Base-by-base conservation (phyloP, 75 land plant species). In the Sequoiadendron giganteum region DNA sequence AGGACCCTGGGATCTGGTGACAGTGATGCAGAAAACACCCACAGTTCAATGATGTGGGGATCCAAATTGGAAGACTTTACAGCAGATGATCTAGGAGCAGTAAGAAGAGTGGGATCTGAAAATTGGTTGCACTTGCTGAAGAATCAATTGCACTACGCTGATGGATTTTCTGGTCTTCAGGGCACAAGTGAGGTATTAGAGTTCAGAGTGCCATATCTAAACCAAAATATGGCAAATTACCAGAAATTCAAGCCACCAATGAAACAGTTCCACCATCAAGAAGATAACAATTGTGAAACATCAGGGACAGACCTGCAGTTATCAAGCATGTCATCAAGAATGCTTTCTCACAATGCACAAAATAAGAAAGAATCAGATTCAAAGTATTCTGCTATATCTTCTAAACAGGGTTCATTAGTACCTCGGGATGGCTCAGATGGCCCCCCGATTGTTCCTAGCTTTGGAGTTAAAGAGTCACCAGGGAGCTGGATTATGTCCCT, bases 121-220 rank as follows among this genome's bases (percentile, higher is more conserved):
- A 91, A 87, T 34, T 85, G 91, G 91, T 56, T 82, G 83, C 87
- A 89, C 9, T 45, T 80, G 16, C 45, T 85, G 77, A 90, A 91
- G 87, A 87, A 87, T 54, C 92, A 91, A 70, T 86, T 89, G 9
- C 85, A 88, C 14, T 92, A 85, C 36, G 86, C 88, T 34, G 92
- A 95, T 90, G 52, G 90, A 32, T 83, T 94, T 13, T 88, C 94
- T 52, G 92, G 94, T n/a, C 91, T 93, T 88, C 90, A 89, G 30
- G 28, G 90, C 10, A 75, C 56, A 32, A n/a, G 9, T 45, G 85
- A 90, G 54, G n/a, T 28, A 34, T 77, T 87, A 47, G 83, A 76
- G 30, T 32, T 87, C 82, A 16, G 40, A 32, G 54, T 11, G 38
- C 77, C 77, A 75, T 75, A 32, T 34, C 39, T 75, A 75, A 75